phyloP scores from a whole-genome alignment of 108 stramenopile species.

The Nitzschia palea region DNA sequence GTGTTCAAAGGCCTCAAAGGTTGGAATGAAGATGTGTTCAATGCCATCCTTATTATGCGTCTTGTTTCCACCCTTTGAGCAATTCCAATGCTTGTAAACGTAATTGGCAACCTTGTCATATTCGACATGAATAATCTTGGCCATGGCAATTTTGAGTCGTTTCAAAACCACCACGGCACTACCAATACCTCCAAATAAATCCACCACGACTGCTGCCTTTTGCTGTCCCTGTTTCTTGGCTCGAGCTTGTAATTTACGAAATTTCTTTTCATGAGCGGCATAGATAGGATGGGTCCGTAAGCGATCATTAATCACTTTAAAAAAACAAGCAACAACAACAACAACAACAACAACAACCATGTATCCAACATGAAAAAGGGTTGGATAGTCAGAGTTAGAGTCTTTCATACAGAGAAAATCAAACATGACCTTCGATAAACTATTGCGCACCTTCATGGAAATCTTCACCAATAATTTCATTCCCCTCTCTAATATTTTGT shows the following conservation, averaged over 20 bases:
- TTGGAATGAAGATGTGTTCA: neutral
- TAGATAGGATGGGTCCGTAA: neutral
- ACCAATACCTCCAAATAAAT: constrained; percentile 43
- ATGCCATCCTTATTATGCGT: constrained; percentile 3
- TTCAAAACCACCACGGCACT: constrained; percentile 27
- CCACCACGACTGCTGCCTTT: constrained; percentile 20
- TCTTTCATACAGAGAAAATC: no score
- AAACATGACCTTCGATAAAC: no score
- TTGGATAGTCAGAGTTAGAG: no score
- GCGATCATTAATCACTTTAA: neutral
- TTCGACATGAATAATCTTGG: constrained; percentile 53
- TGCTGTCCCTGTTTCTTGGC: neutral
- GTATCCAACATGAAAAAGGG: no score
- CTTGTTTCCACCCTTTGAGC: neutral
- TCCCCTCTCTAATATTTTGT: no score
- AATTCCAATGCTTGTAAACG: constrained; percentile 44
- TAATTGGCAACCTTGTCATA: constrained; percentile 45
- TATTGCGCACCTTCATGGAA: no score
- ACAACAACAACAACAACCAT: neutral
- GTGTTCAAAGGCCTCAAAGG: neutral
- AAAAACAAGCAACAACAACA: neutral
- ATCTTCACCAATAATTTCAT: no score
- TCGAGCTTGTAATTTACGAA: neutral
- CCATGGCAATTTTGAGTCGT: constrained; percentile 30
- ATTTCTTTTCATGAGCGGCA: neutral